Base-by-base conservation (phyloP, 768 basidiomycete species). In the Sistotremastrum niveocremeum region DNA sequence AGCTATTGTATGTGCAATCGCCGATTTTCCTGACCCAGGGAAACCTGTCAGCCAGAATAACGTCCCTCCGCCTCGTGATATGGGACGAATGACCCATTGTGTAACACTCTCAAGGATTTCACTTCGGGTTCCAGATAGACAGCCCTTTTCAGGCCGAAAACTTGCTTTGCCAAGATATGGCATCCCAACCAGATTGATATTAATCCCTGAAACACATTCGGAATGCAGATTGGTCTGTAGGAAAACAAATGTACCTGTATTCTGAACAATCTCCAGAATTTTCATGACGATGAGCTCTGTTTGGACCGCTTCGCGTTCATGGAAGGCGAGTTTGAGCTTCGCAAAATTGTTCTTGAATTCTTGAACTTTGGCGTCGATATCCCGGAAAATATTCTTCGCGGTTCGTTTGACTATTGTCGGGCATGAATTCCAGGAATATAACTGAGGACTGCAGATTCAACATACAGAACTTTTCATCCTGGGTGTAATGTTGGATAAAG, bases 21-120 rank as follows among this genome's bases (percentile, higher is more conserved):
- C 57, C 6, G 56, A 57, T 42, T 57, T 57, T 2, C 56, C 56
- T 4, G 52, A 59, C 7, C 56, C 56, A 38, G 56, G 54, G 4
- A 52, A 40, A 28, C 57, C 55, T 20, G 53, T 57, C 30, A 57
- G 51, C n/a, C n/a, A n/a, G n/a, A n/a, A n/a, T n/a, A n/a, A n/a
- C n/a, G n/a, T n/a, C n/a, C n/a, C n/a, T n/a, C n/a, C n/a, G n/a
- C n/a, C n/a, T n/a, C n/a, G n/a, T n/a, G n/a, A n/a, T n/a, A n/a
- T n/a, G n/a, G n/a, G n/a, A n/a, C n/a, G n/a, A n/a, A n/a, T n/a
- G n/a, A n/a, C n/a, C n/a, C n/a, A n/a, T n/a, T n/a, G n/a, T n/a
- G n/a, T n/a, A n/a, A 37, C 12, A 9, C 12, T 12, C 9, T 37
- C 37, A 9, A 37, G 37, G 9, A 37, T 37, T 12, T 37, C 37